These are phyloP conservation scores for Phaeosphaeriaceae sp. DNA, from an alignment of 2,329 filamentous ascomycete species.

Conservation along the genomic window DNA sequence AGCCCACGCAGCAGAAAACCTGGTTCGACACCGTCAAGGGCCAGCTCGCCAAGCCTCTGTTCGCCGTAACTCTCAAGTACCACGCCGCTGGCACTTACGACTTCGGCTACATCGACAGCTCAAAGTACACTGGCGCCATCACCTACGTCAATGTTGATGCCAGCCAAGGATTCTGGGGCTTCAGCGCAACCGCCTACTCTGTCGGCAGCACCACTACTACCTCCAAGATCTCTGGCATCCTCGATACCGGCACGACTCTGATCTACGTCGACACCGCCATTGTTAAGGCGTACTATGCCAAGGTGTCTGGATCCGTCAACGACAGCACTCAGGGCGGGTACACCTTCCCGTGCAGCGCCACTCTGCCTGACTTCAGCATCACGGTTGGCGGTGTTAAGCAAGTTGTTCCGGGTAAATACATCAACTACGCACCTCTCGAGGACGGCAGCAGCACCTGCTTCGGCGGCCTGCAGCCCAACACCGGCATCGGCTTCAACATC, in stretches of 20 bases:
- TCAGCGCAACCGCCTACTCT: conserved; percentile 63
- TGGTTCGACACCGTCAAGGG: conserved; percentile 67
- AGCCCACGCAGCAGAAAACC: conserved; percentile 59
- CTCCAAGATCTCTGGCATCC: conserved; percentile 61
- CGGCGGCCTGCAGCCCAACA: conserved; percentile 74
- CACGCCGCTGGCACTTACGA: conserved; percentile 59
- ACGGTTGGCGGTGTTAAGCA: conserved; percentile 58
- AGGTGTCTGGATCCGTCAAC: conserved; percentile 61
- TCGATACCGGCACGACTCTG: conserved; percentile 75
- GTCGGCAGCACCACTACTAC: conserved; percentile 55
- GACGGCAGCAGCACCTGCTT: conserved; percentile 64
- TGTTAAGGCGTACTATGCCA: conserved; percentile 65
- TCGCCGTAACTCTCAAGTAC: conserved; percentile 65
- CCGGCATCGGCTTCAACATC: conserved; percentile 68
- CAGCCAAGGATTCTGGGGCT: conserved; percentile 69
- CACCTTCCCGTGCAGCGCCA: conserved; percentile 59
- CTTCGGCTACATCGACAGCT: conserved; percentile 65
- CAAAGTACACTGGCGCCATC: conserved; percentile 66
- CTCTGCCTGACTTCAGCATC: conserved; percentile 62
- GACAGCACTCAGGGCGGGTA: conserved; percentile 61
- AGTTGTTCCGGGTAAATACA: conserved; percentile 60
- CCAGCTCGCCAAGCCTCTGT: conserved; percentile 60
- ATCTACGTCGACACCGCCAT: conserved; percentile 64
- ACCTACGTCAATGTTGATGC: conserved; percentile 63
- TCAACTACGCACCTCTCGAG: conserved; percentile 60